phyloP scores from a whole-genome alignment of 2,329 filamentous ascomycete genomes.

The Sporothrix dimorphospora region DNA sequence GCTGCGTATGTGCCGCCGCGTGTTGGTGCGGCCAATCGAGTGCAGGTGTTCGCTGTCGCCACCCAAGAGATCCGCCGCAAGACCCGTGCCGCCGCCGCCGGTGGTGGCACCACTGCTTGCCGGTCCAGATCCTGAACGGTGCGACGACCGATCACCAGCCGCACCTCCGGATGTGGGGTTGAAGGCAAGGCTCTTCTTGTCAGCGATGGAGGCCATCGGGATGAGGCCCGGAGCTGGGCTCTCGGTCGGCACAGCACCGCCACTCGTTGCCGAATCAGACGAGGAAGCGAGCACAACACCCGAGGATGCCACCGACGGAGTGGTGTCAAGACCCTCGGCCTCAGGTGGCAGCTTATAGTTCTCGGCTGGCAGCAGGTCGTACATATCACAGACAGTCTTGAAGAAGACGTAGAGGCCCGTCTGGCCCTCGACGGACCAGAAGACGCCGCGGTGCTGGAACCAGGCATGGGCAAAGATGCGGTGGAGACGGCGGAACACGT shows the following conservation, averaged over 20 bases:
- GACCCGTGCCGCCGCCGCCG: slow-evolving; percentile 30
- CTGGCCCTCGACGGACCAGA: slow-evolving; percentile 89
- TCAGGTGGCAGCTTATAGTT: slow-evolving; percentile 95
- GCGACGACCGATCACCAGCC: slow-evolving; percentile 61
- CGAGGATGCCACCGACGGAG: slow-evolving; percentile 11
- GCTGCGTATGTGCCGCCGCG: slow-evolving; percentile 77
- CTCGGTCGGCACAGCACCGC: slow-evolving; percentile 22
- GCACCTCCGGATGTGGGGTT: not conserved
- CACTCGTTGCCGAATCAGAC: not conserved
- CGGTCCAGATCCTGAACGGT: slow-evolving; percentile 33
- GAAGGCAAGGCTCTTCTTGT: slow-evolving; percentile 27
- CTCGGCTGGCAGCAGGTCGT: slow-evolving; percentile 85
- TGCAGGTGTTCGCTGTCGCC: slow-evolving; percentile 56
- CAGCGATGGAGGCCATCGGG: slow-evolving; percentile 27
- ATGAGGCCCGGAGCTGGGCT: slow-evolving; percentile 29
- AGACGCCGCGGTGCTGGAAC: slow-evolving; percentile 95
- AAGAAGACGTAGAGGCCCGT: slow-evolving; percentile 96
- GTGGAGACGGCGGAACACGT: slow-evolving; percentile 92
- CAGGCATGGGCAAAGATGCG: slow-evolving; percentile 98
- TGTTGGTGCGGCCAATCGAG: slow-evolving; percentile 67
- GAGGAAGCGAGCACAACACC: slow-evolving; percentile 31
- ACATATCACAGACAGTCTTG: slow-evolving; percentile 94
- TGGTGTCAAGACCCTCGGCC: slow-evolving; percentile 76
- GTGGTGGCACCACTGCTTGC: not conserved
- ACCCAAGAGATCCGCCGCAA: slow-evolving; percentile 31